Evolutionary conservation across 768 basidiomycete species (phyloP).

Genomic region (Kwoniella sp.): DNA sequence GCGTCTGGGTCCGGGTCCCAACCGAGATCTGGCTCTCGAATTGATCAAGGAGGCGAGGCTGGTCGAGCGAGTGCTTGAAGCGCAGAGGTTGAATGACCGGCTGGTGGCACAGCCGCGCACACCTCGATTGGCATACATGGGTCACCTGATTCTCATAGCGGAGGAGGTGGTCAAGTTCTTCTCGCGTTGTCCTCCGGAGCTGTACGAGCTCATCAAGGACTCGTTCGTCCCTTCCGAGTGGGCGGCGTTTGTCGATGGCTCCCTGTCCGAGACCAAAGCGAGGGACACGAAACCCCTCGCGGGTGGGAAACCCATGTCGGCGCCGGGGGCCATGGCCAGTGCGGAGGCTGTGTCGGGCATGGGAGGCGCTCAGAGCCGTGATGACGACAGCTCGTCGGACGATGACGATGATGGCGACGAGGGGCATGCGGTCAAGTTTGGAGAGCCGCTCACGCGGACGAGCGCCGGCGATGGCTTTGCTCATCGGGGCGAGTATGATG

Average conservation of each 20-base stretch:
- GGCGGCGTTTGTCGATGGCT: slow-evolving; percentile 81
- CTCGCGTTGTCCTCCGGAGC: slow-evolving; percentile 76
- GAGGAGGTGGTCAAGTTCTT: slow-evolving; percentile 90
- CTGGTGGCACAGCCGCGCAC: slow-evolving; percentile 64
- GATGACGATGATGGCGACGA: slow-evolving; percentile 35
- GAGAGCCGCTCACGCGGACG: slow-evolving; percentile 38
- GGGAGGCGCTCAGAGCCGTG: background rate
- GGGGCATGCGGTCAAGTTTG: slow-evolving; percentile 25
- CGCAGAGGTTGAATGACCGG: slow-evolving; percentile 71
- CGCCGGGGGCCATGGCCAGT: background rate
- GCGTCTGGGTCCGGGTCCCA: slow-evolving; percentile 67
- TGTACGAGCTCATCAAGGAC: slow-evolving; percentile 61
- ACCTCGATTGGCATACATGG: slow-evolving; percentile 82
- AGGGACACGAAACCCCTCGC: slow-evolving; percentile 75
- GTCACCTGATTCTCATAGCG: slow-evolving; percentile 87
- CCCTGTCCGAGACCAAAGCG: slow-evolving; percentile 79
- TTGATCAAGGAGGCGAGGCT: slow-evolving; percentile 81
- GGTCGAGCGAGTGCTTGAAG: slow-evolving; percentile 80
- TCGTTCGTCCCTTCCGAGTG: slow-evolving; percentile 74
- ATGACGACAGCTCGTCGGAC: slow-evolving; percentile 26
- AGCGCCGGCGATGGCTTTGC: slow-evolving; percentile 32
- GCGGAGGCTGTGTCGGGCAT: background rate
- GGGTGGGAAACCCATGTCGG: slow-evolving; percentile 53
- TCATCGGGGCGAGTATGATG: slow-evolving; percentile 14
- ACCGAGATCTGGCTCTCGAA: slow-evolving; percentile 74